Conservation (phyloP, 2,329 filamentous ascomycete species). For the Plectosphaerella plurivora region DNA sequence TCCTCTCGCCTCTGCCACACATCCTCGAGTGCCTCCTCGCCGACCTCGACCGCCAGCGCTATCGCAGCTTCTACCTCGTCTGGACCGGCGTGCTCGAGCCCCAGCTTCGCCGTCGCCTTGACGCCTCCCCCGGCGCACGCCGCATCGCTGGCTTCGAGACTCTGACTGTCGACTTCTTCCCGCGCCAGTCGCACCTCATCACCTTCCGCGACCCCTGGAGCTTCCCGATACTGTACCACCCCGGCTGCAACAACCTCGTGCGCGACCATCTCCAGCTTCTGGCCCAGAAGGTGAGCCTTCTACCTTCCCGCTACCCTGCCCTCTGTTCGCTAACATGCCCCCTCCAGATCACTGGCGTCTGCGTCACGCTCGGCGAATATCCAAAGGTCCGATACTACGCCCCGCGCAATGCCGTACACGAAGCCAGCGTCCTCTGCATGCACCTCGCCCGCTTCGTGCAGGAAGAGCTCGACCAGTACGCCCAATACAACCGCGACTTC, state of each 20-base stretch:
- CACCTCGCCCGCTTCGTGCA: slow-evolving; percentile 90
- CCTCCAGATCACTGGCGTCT: slow-evolving; percentile 73
- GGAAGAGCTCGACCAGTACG: slow-evolving; percentile 84
- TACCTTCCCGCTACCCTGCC: neutral
- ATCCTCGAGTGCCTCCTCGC: slow-evolving; percentile 92
- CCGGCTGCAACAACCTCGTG: slow-evolving; percentile 80
- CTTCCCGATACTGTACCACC: slow-evolving; percentile 89
- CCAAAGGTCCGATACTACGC: slow-evolving; percentile 89
- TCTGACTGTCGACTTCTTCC: slow-evolving; percentile 83
- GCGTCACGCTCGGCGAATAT: slow-evolving; percentile 89
- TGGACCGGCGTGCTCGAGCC: slow-evolving; percentile 78
- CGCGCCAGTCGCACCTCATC: slow-evolving; percentile 84
- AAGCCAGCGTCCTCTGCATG: slow-evolving; percentile 81
- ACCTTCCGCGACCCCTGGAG: slow-evolving; percentile 95
- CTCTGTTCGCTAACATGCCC: neutral
- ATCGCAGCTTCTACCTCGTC: slow-evolving; percentile 73
- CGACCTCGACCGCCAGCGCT: slow-evolving; percentile 81
- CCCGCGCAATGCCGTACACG: slow-evolving; percentile 70
- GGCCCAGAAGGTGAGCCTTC: slow-evolving; percentile 70
- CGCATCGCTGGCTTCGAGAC: slow-evolving; percentile 78
- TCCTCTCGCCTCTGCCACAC: slow-evolving; percentile 79
- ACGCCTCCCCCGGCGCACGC: slow-evolving; percentile 63
- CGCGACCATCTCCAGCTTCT: slow-evolving; percentile 77
- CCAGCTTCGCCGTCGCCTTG: slow-evolving; percentile 67
- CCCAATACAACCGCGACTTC: slow-evolving; percentile 78